Conservation (phyloP, 2,329 filamentous ascomycete species). For the Alternaria tenuissima region DNA sequence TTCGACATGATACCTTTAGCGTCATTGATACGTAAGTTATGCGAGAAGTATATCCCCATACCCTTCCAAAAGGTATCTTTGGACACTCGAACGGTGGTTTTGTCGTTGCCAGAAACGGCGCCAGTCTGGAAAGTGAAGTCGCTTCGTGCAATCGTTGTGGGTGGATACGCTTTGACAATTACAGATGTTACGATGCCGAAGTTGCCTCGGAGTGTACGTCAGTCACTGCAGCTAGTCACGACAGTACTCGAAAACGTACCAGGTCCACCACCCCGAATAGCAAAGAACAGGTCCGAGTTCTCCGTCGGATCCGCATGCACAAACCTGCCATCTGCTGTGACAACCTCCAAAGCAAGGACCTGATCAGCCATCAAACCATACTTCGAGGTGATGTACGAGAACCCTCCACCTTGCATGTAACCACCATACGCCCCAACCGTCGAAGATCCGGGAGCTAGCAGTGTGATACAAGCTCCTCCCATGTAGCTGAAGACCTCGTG, state of each 20-base stretch:
- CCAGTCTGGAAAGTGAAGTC: constrained; percentile 40
- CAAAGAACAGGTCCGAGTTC: constrained; percentile 42
- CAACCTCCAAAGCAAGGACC: constrained; percentile 35
- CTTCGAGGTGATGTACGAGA: constrained; percentile 57
- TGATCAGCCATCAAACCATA: constrained; percentile 48
- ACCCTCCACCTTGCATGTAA: constrained; percentile 59
- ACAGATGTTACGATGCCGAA: constrained; percentile 41
- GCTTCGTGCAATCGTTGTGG: constrained; percentile 32
- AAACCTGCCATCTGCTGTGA: constrained; percentile 38
- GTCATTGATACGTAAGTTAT: constrained; percentile 34
- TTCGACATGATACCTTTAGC: constrained; percentile 39
- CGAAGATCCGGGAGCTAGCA: constrained; percentile 30
- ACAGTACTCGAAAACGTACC: constrained; percentile 15
- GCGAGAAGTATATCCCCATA: constrained; percentile 30
- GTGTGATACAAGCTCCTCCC: constrained; percentile 30
- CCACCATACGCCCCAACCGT: constrained; percentile 59
- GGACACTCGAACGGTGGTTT: constrained; percentile 21
- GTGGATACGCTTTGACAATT: constrained; percentile 39
- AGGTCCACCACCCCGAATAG: constrained; percentile 42
- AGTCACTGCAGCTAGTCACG: not conserved
- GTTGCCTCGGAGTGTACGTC: not conserved
- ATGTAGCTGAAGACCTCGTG: constrained; percentile 34
- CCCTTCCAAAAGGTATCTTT: constrained; percentile 40
- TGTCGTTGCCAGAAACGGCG: constrained; percentile 28
- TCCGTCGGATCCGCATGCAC: constrained; percentile 30